A percentile compares a stretch with the other conserved stretches of the same genome.
Evolutionary conservation across 805 yeast species (phyloP).

Genomic region (Helenozyma rhizophorensis): DNA sequence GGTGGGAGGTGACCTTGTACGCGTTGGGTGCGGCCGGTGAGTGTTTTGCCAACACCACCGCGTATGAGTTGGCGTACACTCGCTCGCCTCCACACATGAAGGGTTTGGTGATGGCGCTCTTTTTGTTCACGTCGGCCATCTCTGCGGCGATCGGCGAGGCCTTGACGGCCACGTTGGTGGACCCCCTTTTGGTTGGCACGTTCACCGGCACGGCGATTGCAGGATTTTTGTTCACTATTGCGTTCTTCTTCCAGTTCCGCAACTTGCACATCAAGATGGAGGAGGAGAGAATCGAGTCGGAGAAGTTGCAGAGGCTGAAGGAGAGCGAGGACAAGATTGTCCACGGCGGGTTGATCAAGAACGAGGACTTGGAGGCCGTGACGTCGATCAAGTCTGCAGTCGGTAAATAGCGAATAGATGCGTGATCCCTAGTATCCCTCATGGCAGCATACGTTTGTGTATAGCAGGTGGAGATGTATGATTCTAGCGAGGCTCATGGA

Average conservation of each 20-base stretch:
- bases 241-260: conserved; percentile 32
- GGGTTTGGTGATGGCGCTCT: conserved; percentile 46
- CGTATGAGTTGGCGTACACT: conserved; percentile 52
- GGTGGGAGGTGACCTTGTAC: conserved; percentile 27
- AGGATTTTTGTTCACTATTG: conserved; percentile 29
- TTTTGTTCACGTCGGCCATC: conserved; percentile 41
- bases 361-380: conserved; percentile 20
- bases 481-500: too few species aligned
- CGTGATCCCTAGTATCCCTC: not conserved
- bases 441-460: too few species aligned
- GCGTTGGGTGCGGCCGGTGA: conserved; percentile 49
- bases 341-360: conserved; percentile 19
- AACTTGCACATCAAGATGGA: conserved; percentile 40
- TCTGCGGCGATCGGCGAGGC: conserved; percentile 46
- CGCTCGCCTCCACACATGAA: conserved; percentile 48
- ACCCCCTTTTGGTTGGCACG: conserved; percentile 41
- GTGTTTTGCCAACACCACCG: conserved; percentile 49
- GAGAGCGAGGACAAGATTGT: not conserved
- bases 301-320: not conserved
- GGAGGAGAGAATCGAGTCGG: conserved; percentile 21
- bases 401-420: conserved; percentile 16
- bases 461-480: too few species aligned
- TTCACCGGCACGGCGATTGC: conserved; percentile 38
- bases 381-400: conserved; percentile 27
- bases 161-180: conserved; percentile 35